phyloP scores from a whole-genome alignment of 345 rosid species.

The Rhodamnia argentea region DNA sequence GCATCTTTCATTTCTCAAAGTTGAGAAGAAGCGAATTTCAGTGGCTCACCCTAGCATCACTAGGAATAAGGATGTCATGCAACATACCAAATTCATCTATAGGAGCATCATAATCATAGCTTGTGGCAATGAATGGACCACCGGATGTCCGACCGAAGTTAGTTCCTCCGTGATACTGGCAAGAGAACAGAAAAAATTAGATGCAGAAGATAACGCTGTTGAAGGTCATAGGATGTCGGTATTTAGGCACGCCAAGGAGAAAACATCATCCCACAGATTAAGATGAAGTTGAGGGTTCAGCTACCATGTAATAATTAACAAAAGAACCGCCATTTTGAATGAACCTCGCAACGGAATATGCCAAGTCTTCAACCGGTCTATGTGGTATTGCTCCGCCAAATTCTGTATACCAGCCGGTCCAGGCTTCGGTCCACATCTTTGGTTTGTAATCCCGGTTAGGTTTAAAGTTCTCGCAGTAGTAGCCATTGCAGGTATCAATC shows the following conservation, averaged over 20 bases:
- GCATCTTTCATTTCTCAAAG: not conserved
- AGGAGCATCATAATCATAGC: conserved; percentile 97
- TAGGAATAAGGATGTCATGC: not conserved
- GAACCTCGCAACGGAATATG: conserved; percentile 70
- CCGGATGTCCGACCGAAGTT: conserved; percentile 93
- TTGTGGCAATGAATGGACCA: conserved; percentile 90
- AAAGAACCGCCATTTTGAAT: conserved; percentile 78
- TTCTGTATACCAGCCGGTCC: conserved; percentile 90
- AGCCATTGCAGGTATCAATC: conserved; percentile 92
- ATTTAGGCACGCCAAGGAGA: not conserved
- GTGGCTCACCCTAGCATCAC: not conserved
- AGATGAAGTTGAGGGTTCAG: not conserved
- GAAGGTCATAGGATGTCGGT: not conserved
- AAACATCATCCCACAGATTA: not conserved
- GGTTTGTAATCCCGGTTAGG: conserved; percentile 63
- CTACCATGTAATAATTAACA: conserved; percentile 83
- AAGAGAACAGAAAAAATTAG: not conserved
- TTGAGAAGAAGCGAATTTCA: not conserved
- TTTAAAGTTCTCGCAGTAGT: conserved; percentile 63
- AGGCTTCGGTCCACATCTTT: conserved; percentile 92
- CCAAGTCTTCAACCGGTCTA: conserved; percentile 82
- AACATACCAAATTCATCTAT: conserved; percentile 82
- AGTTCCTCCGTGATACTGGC: conserved; percentile 91
- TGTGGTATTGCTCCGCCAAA: conserved; percentile 69
- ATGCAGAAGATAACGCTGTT: not conserved